Evolutionary conservation across 1,139 yeast genomes (phyloP).

Genomic region (Suhomyces taliae): DNA sequence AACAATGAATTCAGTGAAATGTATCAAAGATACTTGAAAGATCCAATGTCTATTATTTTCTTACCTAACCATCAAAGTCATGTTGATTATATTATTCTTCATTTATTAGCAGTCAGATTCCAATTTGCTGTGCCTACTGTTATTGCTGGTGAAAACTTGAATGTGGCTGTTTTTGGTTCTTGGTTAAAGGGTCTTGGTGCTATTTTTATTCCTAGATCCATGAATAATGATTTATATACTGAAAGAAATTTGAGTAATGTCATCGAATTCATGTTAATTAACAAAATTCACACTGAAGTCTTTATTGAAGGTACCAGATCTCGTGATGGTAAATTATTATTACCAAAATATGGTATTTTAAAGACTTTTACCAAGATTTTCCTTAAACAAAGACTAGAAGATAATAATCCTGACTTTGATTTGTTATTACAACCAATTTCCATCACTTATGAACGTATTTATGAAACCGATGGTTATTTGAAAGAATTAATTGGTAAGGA

Average conservation of each 20-base stretch:
- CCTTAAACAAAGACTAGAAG: constrained; percentile 42
- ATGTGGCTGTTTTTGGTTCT: constrained; percentile 59
- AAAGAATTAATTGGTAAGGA: constrained; percentile 62
- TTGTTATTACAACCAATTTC: constrained; percentile 56
- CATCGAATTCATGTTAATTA: constrained; percentile 50
- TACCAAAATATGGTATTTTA: constrained; percentile 66
- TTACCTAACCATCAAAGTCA: constrained; percentile 64
- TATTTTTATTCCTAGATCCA: constrained; percentile 46
- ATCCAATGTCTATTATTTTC: constrained; percentile 47
- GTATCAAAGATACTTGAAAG: constrained; percentile 32
- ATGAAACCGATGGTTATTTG: constrained; percentile 64
- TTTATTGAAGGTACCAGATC: constrained; percentile 70
- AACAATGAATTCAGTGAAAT: constrained; percentile 32
- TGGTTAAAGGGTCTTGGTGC: constrained; percentile 47
- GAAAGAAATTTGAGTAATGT: constrained; percentile 57
- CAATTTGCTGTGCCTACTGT: constrained; percentile 61
- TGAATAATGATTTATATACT: constrained; percentile 54
- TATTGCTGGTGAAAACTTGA: constrained; percentile 69
- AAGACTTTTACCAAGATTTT: constrained; percentile 51
- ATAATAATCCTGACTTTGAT: constrained; percentile 45
- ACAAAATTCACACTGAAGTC: constrained; percentile 59
- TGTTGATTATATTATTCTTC: constrained; percentile 63
- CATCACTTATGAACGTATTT: constrained; percentile 65
- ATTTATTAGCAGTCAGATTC: constrained; percentile 55
- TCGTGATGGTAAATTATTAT: constrained; percentile 61